Evolutionary conservation across 2,329 filamentous ascomycete species (phyloP).

Genomic region (Purpureocillium lavendulum): DNA sequence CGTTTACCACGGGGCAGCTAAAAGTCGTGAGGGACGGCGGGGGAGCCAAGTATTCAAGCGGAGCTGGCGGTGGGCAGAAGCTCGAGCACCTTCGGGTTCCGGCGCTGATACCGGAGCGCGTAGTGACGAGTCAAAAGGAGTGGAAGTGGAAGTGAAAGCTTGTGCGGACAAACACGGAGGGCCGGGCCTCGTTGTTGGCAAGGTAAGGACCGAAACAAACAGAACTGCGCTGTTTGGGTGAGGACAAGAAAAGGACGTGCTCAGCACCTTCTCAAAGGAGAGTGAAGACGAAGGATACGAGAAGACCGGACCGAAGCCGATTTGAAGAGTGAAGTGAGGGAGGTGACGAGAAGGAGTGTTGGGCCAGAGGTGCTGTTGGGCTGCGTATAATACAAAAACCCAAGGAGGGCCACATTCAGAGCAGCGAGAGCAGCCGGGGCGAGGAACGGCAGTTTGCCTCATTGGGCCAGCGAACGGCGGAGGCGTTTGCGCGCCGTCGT

Average conservation of each 20-base stretch:
- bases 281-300: constrained; percentile 7
- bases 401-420: too few relatives aligned
- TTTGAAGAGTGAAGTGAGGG: constrained; percentile 2
- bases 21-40: too few relatives aligned
- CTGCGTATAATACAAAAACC: too few relatives aligned
- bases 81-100: not conserved
- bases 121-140: constrained; percentile 5
- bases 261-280: constrained; percentile 18
- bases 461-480: too few relatives aligned
- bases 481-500: too few relatives aligned
- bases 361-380: not conserved
- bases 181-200: constrained; percentile 13
- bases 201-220: constrained; percentile 22
- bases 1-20: too few relatives aligned
- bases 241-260: constrained; percentile 25
- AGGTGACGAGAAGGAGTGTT: constrained; percentile 12
- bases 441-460: too few relatives aligned
- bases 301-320: too few relatives aligned
- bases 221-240: constrained; percentile 15
- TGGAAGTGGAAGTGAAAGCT: constrained; percentile 13
- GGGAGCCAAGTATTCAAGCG: too few relatives aligned
- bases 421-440: too few relatives aligned
- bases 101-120: constrained; percentile 26
- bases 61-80: not conserved
- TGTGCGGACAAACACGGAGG: constrained; percentile 11